Evolutionary conservation across 2,329 filamentous ascomycete genomes (phyloP).

Genomic region (Diaporthe amygdali): DNA sequence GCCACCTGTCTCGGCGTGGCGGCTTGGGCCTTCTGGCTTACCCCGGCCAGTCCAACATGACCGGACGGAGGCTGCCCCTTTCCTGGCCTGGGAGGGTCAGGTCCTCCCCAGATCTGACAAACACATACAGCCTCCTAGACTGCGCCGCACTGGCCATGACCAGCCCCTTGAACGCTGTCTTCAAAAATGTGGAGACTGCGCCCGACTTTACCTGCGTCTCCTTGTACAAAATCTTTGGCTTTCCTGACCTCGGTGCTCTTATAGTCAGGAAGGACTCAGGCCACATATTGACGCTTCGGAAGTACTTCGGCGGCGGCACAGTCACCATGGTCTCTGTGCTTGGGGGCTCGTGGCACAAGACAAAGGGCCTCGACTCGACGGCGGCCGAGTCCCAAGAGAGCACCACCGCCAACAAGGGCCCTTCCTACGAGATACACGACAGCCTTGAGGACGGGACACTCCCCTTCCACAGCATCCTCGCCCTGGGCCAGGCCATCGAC

Average conservation of each 20-base stretch:
- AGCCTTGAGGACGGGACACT: constrained; percentile 79
- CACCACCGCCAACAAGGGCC: neutral
- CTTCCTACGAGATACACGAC: constrained; percentile 57
- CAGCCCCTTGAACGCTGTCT: constrained; percentile 54
- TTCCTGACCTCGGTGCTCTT: constrained; percentile 67
- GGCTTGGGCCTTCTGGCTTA: constrained; percentile 60
- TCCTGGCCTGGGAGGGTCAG: constrained; percentile 54
- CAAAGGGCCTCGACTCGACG: constrained; percentile 48
- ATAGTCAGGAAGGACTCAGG: constrained; percentile 62
- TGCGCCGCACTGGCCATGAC: constrained; percentile 71
- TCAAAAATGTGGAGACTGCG: constrained; percentile 54
- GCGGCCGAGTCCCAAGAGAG: neutral
- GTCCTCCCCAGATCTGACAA: constrained; percentile 37
- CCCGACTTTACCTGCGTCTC: constrained; percentile 67
- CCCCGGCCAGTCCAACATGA: constrained; percentile 75
- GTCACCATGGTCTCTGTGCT: constrained; percentile 63
- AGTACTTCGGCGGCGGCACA: constrained; percentile 73
- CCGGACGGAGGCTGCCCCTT: constrained; percentile 65
- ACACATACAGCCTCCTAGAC: constrained; percentile 62
- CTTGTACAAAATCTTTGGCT: constrained; percentile 72
- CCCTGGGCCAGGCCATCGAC: constrained; percentile 75
- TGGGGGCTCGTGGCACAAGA: constrained; percentile 58
- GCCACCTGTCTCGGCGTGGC: constrained; percentile 29
- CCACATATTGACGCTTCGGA: constrained; percentile 57
- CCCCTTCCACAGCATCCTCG: constrained; percentile 88